Percentiles rank a stretch among this genome's conserved stretches.
Evolutionary conservation across 345 rosid genomes (phyloP).

Genomic region (Draba incana): DNA sequence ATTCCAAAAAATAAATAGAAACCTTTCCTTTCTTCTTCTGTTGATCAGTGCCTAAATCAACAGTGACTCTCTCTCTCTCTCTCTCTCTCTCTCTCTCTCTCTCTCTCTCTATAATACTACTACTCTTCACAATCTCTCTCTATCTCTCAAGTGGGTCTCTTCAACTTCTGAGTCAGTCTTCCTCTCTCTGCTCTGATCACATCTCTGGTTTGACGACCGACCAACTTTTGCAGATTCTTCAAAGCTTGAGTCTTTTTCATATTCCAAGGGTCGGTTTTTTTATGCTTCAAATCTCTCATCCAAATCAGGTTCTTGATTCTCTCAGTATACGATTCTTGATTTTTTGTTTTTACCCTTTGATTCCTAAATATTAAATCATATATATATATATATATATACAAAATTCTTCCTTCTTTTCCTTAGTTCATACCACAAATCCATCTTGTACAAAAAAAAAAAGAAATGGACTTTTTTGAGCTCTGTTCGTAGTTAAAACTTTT

Average conservation of each 20-base stretch:
- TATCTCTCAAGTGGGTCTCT: slow-evolving; percentile 30
- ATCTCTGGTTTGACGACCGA: slow-evolving; percentile 26
- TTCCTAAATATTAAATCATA: slow-evolving; percentile 16
- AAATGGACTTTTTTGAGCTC: slow-evolving; percentile 26
- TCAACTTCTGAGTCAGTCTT: slow-evolving; percentile 4
- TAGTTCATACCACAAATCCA: slow-evolving; percentile 26
- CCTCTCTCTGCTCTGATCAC: slow-evolving; percentile 25
- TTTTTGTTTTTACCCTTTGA: slow-evolving; percentile 21
- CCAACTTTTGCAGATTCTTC: slow-evolving; percentile 41
- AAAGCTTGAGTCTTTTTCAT: slow-evolving; percentile 36
- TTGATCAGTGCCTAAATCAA: too few species aligned
- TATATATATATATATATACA: slow-evolving; percentile 1
- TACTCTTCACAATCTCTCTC: slow-evolving; percentile 19
- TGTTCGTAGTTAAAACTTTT: slow-evolving; percentile 19
- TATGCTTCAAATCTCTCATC: slow-evolving; percentile 42
- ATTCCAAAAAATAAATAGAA: neutral
- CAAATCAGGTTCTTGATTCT: slow-evolving; percentile 46
- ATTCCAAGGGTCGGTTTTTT: slow-evolving; percentile 41
- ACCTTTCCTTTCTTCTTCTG: neutral
- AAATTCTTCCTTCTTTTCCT: slow-evolving; percentile 20
- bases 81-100: slow-evolving; percentile 16
- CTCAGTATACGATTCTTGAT: slow-evolving; percentile 37
- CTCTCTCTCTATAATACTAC: slow-evolving; percentile 28
- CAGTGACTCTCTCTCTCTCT: too few species aligned
- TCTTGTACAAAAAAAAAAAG: neutral